Base-by-base conservation (phyloP, 495 filamentous ascomycete genomes). In the Daldinia caldariorum region DNA sequence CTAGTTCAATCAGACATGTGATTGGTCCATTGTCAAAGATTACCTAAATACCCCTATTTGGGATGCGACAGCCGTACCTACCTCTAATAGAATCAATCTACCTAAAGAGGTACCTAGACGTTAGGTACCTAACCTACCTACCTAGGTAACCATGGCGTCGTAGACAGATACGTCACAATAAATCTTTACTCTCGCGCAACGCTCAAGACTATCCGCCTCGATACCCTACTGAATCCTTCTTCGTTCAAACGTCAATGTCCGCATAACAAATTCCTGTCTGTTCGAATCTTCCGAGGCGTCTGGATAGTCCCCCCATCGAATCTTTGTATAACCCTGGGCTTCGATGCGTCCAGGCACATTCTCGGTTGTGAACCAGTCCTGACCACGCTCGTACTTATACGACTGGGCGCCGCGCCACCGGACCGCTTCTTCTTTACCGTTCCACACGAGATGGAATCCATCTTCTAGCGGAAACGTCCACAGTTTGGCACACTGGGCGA, bases 381-480 rank as follows among this genome's bases (percentile, higher is more conserved):
- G 9, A 8, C 58, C 62, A 3, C 8, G 26, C 22, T 74, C 69
- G 13, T 73, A 71, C 14, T 10, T 26, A 31, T 77, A 77, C 0
- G 49, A 38, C 3, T 26, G 20, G 5, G 64, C 70, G n/a, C 75
- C 75, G 38, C 57, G 70, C 75, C 75, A 77, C 39, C 59, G 63
- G 47, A 54, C 12, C 4, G 37, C 31, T 18, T 71, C 61, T 31
- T 63, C 65, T 32, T 53, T 64, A 4, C 70, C 67, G 13, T 71
- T 14, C 75, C 75, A 77, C 32, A 35, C 65, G 9, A 77, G 65
- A 37, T 66, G 51, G 32, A 49, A 71, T 14, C 62, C 66, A 22
- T 72, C 61, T 9, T 54, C 41, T 2, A 75, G 53, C 10, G 75
- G 70, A 37, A 77, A 75, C 18, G 39, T 75, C 73, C 73, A 77